Percentiles rank a stretch among this genome's conserved stretches.
These are phyloP conservation scores for Taiozyma onychis DNA, from an alignment of 1,139 yeast genomes.

Conservation along the genomic window DNA sequence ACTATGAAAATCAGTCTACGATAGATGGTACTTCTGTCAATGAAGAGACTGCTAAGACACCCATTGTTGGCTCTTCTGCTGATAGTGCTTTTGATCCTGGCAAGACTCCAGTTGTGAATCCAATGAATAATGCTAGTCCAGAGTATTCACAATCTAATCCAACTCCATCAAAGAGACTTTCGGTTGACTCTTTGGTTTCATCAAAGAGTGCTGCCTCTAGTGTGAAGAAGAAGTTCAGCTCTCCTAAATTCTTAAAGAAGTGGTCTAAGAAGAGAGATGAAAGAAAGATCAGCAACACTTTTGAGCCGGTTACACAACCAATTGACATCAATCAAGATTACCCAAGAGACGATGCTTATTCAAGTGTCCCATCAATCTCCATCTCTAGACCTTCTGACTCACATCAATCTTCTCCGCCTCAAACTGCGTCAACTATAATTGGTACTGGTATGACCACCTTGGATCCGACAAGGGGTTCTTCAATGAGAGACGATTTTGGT, in stretches of 20 bases:
- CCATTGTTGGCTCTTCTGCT: not conserved
- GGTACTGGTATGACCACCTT: not conserved
- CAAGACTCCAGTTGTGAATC: not conserved
- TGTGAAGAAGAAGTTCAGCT: slow-evolving; percentile 8
- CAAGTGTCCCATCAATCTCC: not conserved
- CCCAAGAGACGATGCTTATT: not conserved
- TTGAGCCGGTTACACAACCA: slow-evolving; percentile 16
- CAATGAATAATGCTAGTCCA: not conserved
- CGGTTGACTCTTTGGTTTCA: not conserved
- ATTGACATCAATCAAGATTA: not conserved
- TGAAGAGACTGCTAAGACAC: not conserved
- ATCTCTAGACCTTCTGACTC: not conserved
- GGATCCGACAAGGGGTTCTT: not conserved
- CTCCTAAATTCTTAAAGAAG: slow-evolving; percentile 17
- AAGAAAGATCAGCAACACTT: slow-evolving; percentile 9
- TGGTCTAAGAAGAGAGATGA: slow-evolving; percentile 18
- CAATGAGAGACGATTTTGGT: not conserved
- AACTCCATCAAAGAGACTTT: not conserved
- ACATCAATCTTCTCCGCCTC: not conserved
- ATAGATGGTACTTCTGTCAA: not conserved
- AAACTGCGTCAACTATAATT: not conserved
- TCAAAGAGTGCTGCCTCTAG: slow-evolving; percentile 1
- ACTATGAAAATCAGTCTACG: not conserved
- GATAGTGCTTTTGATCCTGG: not conserved
- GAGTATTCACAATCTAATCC: not conserved